Base-by-base conservation (phyloP, 1,284 basidiomycete genomes). In the Singerocomus inundabilis region DNA sequence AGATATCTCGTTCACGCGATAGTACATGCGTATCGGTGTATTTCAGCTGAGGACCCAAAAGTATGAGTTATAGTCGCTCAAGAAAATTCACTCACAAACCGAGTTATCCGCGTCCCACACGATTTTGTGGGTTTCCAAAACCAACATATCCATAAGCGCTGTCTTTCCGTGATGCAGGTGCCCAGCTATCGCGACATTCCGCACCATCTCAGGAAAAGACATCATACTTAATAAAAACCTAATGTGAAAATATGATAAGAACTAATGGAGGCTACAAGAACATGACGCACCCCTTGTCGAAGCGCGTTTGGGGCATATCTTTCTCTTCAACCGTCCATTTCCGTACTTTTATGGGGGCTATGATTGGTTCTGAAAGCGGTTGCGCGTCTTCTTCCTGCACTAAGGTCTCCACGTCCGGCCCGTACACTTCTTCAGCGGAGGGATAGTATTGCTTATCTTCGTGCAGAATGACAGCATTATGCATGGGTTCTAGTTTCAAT, bases 371-470 rank as follows among this genome's bases (percentile, higher is more conserved):
- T 4, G 91, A 82, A 7, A 99, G 79, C 8, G 92, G 93, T 69
- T 99, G 97, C 4, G 91, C 84, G 65, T 99, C 97, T 73, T 99
- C 97, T 70, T 99, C 97, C 69, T 99, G 95, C 2, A 99, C 97
- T 62, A 99, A 73, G 1, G 96, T 91, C 73, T 99, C 96, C 21
- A 99, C 96, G 51, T 88, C 96, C 39, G 84, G 79, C 8, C 96
- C 97, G 67, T 99, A 99, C 1, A 96, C 85, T 43, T 98, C 93
- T 48, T 79, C 78, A 0, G 97, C 97, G 11, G 88, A 88, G 8
- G 93, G 93, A 67, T 99, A 99, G 73, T 99, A 99, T 70, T 94
- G 90, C 72, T 99, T 99, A 75, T 99, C 91, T 69, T 99, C 97
- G 64, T 99, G 96, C 48, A 98, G 75, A 40, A 98, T 72, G 28